Conservation (phyloP, 1,284 basidiomycete genomes). For the Boletellus sp. region DNA sequence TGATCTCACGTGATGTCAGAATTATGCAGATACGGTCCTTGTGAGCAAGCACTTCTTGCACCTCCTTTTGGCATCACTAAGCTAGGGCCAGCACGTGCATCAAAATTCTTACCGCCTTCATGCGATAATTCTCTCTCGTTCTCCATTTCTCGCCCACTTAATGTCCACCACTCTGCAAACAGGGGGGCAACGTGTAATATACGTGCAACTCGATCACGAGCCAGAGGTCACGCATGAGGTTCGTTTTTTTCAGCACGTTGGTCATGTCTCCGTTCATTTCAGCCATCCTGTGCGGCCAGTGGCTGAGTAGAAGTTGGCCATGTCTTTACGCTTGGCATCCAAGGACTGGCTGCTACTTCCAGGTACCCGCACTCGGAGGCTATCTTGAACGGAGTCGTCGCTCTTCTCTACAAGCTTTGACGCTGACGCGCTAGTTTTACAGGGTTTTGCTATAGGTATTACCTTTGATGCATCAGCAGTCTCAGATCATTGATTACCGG, state of each 20-base stretch:
- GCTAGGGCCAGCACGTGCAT: conserved; percentile 60
- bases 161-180: conserved; percentile 71
- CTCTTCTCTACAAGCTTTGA: conserved; percentile 3
- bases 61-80: conserved; percentile 13
- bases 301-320: conserved; percentile 17
- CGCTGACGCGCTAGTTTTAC: conserved; percentile 18
- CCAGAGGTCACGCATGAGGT: conserved; percentile 83
- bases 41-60: conserved; percentile 41
- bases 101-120: conserved; percentile 73
- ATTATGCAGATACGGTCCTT: conserved; percentile 76
- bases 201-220: conserved; percentile 71
- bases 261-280: conserved; percentile 23
- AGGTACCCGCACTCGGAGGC: conserved; percentile 16
- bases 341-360: conserved; percentile 13
- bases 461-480: conserved; percentile 4
- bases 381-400: conserved; percentile 17
- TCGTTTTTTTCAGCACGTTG: conserved; percentile 31
- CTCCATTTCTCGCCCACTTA: conserved; percentile 80
- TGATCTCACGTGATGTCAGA: conserved; percentile 41
- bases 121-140: conserved; percentile 80
- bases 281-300: conserved; percentile 26
- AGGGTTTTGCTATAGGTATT: conserved; percentile 73
- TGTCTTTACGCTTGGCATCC: conserved; percentile 22
- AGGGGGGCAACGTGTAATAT: conserved; percentile 61
- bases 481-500: conserved; percentile 14